A percentile compares a stretch with the other conserved stretches of the same genome.
These are phyloP conservation scores for Aphanomyces invadans DNA, from an alignment of 352 stramenopile genomes.

Conservation along the genomic window DNA sequence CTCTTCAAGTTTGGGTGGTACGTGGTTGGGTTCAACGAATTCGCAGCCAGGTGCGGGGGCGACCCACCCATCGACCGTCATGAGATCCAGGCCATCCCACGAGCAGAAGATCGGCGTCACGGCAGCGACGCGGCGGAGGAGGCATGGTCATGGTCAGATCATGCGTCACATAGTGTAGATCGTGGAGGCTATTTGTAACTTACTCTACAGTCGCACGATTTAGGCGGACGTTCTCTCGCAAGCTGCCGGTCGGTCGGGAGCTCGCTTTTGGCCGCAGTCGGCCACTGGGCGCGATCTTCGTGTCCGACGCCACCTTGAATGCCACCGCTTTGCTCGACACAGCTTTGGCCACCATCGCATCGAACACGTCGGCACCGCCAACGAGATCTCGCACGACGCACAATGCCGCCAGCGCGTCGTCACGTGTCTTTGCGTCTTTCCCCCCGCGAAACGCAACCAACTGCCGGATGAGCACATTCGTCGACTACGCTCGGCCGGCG, in stretches of 20 bases:
- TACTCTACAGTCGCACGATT: neutral
- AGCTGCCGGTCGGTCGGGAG: neutral
- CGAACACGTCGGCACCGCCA: constrained; percentile 1
- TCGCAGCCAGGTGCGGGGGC: too few relatives aligned
- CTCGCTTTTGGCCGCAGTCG: neutral
- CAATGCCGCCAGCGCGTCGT: constrained; percentile 2
- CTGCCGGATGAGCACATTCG: neutral
- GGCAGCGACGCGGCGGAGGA: too few relatives aligned
- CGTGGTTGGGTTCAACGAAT: too few relatives aligned
- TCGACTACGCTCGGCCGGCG: neutral
- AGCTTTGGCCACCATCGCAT: neutral
- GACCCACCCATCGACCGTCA: too few relatives aligned
- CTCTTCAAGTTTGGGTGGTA: too few relatives aligned
- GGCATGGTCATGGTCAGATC: too few relatives aligned
- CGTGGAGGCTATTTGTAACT: too few relatives aligned
- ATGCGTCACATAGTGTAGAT: too few relatives aligned
- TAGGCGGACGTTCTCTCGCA: neutral
- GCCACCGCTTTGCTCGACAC: constrained; percentile 6
- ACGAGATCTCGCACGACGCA: neutral
- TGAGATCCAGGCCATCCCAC: too few relatives aligned
- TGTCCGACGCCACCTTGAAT: constrained; percentile 3
- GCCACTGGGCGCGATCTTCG: neutral
- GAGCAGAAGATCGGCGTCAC: too few relatives aligned
- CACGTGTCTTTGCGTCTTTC: constrained; percentile 17
- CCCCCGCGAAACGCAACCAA: constrained; percentile 12